These are phyloP conservation scores for Malassezia vespertilionis DNA, from an alignment of 1,284 basidiomycete genomes.

Conservation along the genomic window DNA sequence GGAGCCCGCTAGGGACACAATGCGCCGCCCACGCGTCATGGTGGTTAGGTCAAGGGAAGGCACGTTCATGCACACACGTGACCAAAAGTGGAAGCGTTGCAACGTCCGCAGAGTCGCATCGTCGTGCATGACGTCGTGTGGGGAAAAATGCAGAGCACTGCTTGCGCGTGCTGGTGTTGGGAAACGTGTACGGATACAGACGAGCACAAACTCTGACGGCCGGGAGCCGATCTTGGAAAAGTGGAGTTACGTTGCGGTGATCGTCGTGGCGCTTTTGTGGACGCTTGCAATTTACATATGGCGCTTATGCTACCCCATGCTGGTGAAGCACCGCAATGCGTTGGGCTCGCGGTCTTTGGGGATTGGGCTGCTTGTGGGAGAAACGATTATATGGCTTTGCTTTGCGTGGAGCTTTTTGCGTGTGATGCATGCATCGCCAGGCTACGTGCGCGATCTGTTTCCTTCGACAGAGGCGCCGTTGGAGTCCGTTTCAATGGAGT, in stretches of 20 bases:
- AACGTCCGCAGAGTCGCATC: too few species aligned
- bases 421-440: slow-evolving; percentile 30
- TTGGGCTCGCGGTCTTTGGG: slow-evolving; percentile 23
- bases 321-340: neutral
- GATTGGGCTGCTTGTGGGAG: slow-evolving; percentile 34
- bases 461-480: neutral
- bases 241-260: neutral
- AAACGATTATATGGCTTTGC: slow-evolving; percentile 17
- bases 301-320: slow-evolving; percentile 18
- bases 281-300: slow-evolving; percentile 13
- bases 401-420: slow-evolving; percentile 28
- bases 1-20: slow-evolving; percentile 36
- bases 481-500: neutral
- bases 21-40: slow-evolving; percentile 11
- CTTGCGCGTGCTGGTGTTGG: too few species aligned
- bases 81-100: neutral
- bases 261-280: slow-evolving; percentile 6
- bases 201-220: too few species aligned
- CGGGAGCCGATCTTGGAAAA: too few species aligned
- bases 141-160: too few species aligned
- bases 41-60: neutral
- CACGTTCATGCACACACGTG: neutral
- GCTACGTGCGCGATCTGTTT: slow-evolving; percentile 29
- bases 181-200: too few species aligned
- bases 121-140: too few species aligned